Evolutionary conservation across 257 asterid species (phyloP).

Genomic region (Gynochthodes officinalis): DNA sequence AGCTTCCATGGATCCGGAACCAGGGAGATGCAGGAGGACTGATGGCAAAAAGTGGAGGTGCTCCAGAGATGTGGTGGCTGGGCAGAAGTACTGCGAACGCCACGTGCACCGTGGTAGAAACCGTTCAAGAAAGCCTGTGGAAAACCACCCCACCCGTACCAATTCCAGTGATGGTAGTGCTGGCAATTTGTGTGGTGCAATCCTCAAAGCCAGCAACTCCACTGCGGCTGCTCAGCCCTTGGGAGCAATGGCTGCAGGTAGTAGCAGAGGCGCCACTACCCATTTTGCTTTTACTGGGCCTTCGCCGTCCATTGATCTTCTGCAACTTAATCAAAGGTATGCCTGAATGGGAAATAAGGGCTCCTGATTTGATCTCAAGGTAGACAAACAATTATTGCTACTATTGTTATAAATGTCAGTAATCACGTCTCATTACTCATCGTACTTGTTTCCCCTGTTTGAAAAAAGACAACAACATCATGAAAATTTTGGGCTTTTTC

Average conservation of each 20-base stretch:
- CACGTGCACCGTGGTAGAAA: constrained; percentile 90
- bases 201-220: constrained; percentile 1
- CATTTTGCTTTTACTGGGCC: constrained; percentile 47
- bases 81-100: constrained; percentile 90
- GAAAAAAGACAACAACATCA: too few species aligned
- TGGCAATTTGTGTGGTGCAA: constrained; percentile 1
- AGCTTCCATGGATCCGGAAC: constrained; percentile 92
- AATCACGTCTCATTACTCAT: background rate
- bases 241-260: constrained; percentile 6
- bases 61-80: constrained; percentile 83
- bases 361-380: background rate
- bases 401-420: background rate
- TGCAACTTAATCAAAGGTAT: constrained; percentile 64
- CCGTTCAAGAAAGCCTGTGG: constrained; percentile 99
- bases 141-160: constrained; percentile 54
- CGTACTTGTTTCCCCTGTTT: background rate
- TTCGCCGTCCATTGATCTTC: constrained; percentile 63
- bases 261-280: constrained; percentile 23
- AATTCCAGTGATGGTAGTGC: background rate
- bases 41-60: constrained; percentile 99
- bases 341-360: background rate
- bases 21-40: constrained; percentile 93
- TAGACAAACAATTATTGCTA: background rate
- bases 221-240: constrained; percentile 12
- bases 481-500: background rate